phyloP scores from a whole-genome alignment of 805 yeast species.

The Yamadazyma sp. region DNA sequence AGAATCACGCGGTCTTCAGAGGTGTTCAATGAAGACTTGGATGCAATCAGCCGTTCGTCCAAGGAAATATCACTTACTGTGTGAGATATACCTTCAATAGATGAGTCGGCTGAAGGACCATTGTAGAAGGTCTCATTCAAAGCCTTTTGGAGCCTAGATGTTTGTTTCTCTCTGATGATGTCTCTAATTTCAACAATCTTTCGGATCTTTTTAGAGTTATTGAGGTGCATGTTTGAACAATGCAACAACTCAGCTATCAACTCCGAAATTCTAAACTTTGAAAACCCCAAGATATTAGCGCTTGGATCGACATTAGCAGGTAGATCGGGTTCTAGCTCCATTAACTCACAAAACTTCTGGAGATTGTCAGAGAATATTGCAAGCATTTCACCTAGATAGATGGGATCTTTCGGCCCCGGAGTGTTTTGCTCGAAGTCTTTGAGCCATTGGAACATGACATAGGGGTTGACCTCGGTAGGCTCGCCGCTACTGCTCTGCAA shows the following conservation, averaged over 20 bases:
- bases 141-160: constrained; percentile 46
- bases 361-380: constrained; percentile 73
- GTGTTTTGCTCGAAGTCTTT: constrained; percentile 76
- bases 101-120: background rate
- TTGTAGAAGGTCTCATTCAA: constrained; percentile 26
- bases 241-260: constrained; percentile 91
- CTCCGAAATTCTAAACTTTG: constrained; percentile 87
- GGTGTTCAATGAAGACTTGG: background rate
- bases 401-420: constrained; percentile 89
- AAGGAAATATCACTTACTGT: constrained; percentile 38
- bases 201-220: constrained; percentile 77
- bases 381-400: constrained; percentile 84
- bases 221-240: constrained; percentile 94
- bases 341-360: constrained; percentile 64
- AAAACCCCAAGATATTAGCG: constrained; percentile 73
- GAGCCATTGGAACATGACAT: constrained; percentile 44
- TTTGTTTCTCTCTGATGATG: constrained; percentile 47
- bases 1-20: constrained; percentile 19
- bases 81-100: constrained; percentile 31
- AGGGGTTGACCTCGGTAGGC: constrained; percentile 40
- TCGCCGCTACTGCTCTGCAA: constrained; percentile 28
- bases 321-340: constrained; percentile 38
- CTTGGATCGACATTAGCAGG: constrained; percentile 17
- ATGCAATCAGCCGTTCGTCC: constrained; percentile 24
- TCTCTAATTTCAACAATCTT: constrained; percentile 69